A percentile compares a stretch with the other conserved stretches of the same genome.
phyloP scores from a whole-genome alignment of 805 yeast species.

The Metschnikowia colocasiae region DNA sequence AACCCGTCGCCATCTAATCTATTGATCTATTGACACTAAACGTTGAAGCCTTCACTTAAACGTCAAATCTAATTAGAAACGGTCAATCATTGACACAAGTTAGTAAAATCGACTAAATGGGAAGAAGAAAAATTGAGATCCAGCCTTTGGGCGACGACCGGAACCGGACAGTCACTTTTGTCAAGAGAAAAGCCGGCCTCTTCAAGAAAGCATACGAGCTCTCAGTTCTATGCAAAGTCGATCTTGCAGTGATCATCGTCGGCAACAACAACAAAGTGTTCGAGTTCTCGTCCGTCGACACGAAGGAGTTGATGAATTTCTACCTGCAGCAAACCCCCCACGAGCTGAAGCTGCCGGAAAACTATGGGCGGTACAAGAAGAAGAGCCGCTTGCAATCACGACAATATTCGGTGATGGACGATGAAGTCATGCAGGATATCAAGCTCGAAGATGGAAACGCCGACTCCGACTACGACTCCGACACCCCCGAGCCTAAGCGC shows the following conservation, averaged over 20 bases:
- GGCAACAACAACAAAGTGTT: slow-evolving; percentile 81
- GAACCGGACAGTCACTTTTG: slow-evolving; percentile 81
- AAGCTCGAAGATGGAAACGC: slow-evolving; percentile 12
- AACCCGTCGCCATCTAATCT: too few relatives aligned
- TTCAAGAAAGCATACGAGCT: slow-evolving; percentile 85
- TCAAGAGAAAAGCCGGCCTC: slow-evolving; percentile 90
- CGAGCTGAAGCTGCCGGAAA: slow-evolving; percentile 62
- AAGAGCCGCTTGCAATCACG: slow-evolving; percentile 24
- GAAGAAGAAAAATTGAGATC: slow-evolving; percentile 93
- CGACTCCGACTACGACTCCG: slow-evolving; percentile 35
- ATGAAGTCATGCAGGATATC: slow-evolving; percentile 18
- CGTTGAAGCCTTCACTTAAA: too few relatives aligned
- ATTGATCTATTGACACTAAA: too few relatives aligned
- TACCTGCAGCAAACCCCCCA: slow-evolving; percentile 35
- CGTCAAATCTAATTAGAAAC: too few relatives aligned
- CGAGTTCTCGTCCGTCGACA: slow-evolving; percentile 75
- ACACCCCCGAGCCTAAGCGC: slow-evolving; percentile 34
- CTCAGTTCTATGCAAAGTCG: slow-evolving; percentile 88
- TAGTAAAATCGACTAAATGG: slow-evolving; percentile 55
- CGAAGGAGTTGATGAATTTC: slow-evolving; percentile 30
- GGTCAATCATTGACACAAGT: too few relatives aligned
- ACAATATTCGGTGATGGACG: slow-evolving; percentile 18
- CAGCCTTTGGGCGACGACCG: slow-evolving; percentile 89
- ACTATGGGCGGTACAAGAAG: slow-evolving; percentile 59
- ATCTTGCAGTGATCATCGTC: slow-evolving; percentile 82